These are phyloP conservation scores for Solanum virginianum DNA, from an alignment of 257 asterid genomes.

Conservation along the genomic window DNA sequence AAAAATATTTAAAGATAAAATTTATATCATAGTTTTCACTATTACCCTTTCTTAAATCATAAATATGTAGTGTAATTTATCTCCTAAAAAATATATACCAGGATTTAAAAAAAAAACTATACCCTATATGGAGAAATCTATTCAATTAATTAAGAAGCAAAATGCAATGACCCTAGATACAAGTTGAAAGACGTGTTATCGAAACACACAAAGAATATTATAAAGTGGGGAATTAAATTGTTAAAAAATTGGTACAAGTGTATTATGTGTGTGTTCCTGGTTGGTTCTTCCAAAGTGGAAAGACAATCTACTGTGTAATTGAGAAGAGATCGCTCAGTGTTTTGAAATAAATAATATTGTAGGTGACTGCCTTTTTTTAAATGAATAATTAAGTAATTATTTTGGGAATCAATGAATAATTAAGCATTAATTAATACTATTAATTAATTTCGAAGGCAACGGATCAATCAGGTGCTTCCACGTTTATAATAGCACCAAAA, in stretches of 20 bases:
- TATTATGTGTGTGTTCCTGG: neutral
- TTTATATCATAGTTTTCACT: too few relatives aligned
- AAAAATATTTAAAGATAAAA: too few relatives aligned
- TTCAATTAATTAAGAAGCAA: neutral
- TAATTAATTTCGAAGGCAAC: neutral
- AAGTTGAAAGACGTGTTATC: neutral
- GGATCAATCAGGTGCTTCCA: neutral
- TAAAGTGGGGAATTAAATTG: neutral
- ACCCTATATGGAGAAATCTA: neutral
- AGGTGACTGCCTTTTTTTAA: neutral
- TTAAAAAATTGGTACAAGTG: neutral
- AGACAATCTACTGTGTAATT: neutral
- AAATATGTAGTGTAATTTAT: too few relatives aligned
- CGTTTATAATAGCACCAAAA: neutral
- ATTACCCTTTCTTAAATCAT: too few relatives aligned
- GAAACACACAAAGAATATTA: neutral
- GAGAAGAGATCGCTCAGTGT: neutral
- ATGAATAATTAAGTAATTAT: neutral
- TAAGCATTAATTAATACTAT: neutral
- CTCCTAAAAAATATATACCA: too few relatives aligned
- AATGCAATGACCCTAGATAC: neutral
- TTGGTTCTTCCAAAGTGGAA: neutral
- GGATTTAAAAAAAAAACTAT: too few relatives aligned
- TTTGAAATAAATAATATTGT: neutral
- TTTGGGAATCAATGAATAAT: neutral